Base-by-base conservation (phyloP, 1,284 basidiomycete genomes). In the Singerocomus inundabilis region DNA sequence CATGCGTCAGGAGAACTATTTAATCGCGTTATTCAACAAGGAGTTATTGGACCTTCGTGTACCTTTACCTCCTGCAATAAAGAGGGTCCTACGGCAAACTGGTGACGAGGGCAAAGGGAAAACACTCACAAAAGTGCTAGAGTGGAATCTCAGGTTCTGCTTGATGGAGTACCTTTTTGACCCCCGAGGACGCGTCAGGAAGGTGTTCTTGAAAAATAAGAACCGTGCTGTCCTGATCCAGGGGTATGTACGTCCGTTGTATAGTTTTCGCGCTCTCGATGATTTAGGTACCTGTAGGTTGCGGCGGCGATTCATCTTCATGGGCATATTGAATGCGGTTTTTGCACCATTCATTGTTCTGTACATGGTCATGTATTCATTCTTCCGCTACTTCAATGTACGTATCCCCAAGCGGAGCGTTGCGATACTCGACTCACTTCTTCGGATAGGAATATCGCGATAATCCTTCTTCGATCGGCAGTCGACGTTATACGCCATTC, bases 361-460 rank as follows among this genome's bases (percentile, higher is more conserved):
- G n/a, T 99, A 98, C 70, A 80, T 98, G 38, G 70, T 98, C 38
- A 88, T 98, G 82, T 99, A 97, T 69, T 98, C 94, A 1, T 99
- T 99, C 80, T 99, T 99, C 78, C 91, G 95, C 13, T 99, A 99
- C 70, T 99, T 99, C 59, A 96, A 98, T 77, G 93, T 92, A 45
- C 48, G 80, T 64, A 26, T 26, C 21, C 21, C 21, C 35, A 48
- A 29, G 21, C 15, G 38, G 55, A n/a, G 47, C 6, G 33, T n/a
- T 12, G 26, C 13, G 25, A 33, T 34, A 34, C 6, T 8, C 25
- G 21, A 29, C 50, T 41, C 15, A 54, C 26, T 24, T 49, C 46
- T 15, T 56, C n/a, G 43, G 21, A 31, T 34, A 97, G 93, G 94
- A 99, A 77, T 98, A 98, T 65, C 96, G 95, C 79, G 95, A 98